Conservation (phyloP, 192 early-diverging fungal genomes). For the Mortierella claussenii region DNA sequence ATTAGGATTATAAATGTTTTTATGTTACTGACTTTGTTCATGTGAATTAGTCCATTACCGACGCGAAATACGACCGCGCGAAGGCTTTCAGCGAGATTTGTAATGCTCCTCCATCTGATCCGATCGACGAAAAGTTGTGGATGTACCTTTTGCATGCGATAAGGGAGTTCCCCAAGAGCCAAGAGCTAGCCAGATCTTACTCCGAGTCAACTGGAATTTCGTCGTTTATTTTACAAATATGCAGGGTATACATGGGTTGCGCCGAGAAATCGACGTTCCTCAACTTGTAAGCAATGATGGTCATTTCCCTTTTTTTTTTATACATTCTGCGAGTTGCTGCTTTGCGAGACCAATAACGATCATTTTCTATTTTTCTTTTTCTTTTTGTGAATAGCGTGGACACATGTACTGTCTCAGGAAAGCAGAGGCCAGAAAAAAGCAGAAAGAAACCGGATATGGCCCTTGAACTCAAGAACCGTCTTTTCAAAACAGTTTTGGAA, state of each 20-base stretch:
- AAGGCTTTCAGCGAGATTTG: slow-evolving; percentile 26
- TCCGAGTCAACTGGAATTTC: slow-evolving; percentile 28
- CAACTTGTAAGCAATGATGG: slow-evolving; percentile 36
- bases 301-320: slow-evolving; percentile 8
- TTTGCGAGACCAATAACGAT: no score
- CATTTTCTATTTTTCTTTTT: neutral
- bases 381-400: slow-evolving; percentile 18
- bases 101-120: slow-evolving; percentile 5
- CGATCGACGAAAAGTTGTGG: slow-evolving; percentile 15
- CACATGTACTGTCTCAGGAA: slow-evolving; percentile 15
- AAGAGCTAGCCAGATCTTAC: slow-evolving; percentile 23
- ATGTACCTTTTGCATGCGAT: slow-evolving; percentile 16
- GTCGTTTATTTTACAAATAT: slow-evolving; percentile 33
- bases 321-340: neutral
- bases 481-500: slow-evolving; percentile 25
- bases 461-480: slow-evolving; percentile 18
- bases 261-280: slow-evolving; percentile 17
- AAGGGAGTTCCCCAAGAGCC: slow-evolving; percentile 18
- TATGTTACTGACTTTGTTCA: no score
- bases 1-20: slow-evolving; percentile 11
- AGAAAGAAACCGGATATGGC: slow-evolving; percentile 23
- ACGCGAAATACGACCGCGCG: slow-evolving; percentile 17
- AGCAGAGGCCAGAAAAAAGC: slow-evolving; percentile 10
- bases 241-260: slow-evolving; percentile 33
- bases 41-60: slow-evolving; percentile 22